Base-by-base conservation (phyloP, 176 grass and related monocot species). In the Zea luxurians region DNA sequence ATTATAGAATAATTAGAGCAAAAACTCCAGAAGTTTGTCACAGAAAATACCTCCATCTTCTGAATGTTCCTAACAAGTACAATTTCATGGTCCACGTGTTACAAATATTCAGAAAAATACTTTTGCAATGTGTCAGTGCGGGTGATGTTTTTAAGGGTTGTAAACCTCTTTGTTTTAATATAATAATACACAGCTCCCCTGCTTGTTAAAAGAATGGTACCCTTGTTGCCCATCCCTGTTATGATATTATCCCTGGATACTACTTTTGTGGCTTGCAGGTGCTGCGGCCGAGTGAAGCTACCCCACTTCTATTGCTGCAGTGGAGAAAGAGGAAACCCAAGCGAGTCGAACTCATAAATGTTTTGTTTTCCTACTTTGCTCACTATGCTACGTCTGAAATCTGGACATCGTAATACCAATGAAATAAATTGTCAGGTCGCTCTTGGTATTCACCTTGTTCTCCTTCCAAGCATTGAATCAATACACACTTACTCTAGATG, bases 251-350 rank as follows among this genome's bases (percentile, higher is more conserved):
- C 27, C 27, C 27, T 27, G 1, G 53, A 37, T 70, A 61, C 2
- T 1, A 3, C 74, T 37, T 42, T 36, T 41, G 59, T 40, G 65
- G 13, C 35, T 84, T 80, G 81, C 83, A 97, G 95, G 77, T 86
- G 87, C 43, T 97, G 95, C n/a, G 95, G 91, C 48, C 87, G 91
- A 27, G 27, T 27, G 27, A 27, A 27, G 27, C 27, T 27, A 27
- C 27, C 27, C 27, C 27, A 27, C 27, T 97, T 92, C 80, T 97
- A 90, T 70, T 97, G 95, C 20, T 97, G 95, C 83, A 94, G 95
- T 3, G 95, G 91, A 44, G 92, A 94, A 48, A 92, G 34, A 84
- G 89, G 88, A 60, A 92, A 67, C 49, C 11, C 73, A 7, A 37
- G 65, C 1, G 82, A 84, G 2, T 77, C 82, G 1, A 89, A 77